Base-by-base conservation (phyloP, 2,329 filamentous ascomycete genomes). In the Colletotrichum lupini region DNA sequence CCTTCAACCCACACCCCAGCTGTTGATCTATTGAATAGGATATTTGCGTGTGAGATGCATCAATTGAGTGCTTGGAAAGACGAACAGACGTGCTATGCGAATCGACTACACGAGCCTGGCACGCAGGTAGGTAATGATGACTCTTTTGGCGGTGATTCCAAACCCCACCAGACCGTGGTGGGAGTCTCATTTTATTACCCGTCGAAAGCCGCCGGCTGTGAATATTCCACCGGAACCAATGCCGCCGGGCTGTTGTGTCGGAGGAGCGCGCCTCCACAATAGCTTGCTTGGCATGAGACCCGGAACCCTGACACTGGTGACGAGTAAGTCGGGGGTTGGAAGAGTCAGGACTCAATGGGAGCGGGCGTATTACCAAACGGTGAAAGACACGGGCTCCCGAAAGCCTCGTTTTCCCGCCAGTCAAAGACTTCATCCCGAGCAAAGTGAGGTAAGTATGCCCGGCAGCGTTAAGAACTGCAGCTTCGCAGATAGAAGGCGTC, bases 201-300 rank as follows among this genome's bases (percentile, higher is more conserved):
- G 60, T 28, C 22, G 67, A 37, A 66, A 60, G 55, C 70, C 59
- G 64, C 24, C 16, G 26, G 53, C 42, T 32, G 70, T 69, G 66
- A 59, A 53, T 46, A 60, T 69, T n/a, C 4, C 22, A 55, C n/a
- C 70, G 66, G 70, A 63, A 64, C 42, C 46, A 64, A 49, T 42
- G 19, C 52, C 26, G n/a, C 65, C 37, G 65, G 30, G 30, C 58
- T 52, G 55, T 55, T 16, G 26, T 55, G 46, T 61, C 60, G 61
- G 58, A 56, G 35, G 26, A 58, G 53, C 4, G 46, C 35, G 42
- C 59, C 71, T 73, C 71, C 71, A 73, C 71, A 46, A 71, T 32
- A 73, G 61, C 67, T 73, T 73, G 55, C 59, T 73, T 66, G 67
- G 49, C 61, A 66, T 42, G 35, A 30, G 63, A 71, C 67, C 61